Evolutionary conservation across 495 filamentous ascomycete species (phyloP), one percentile per base, ranked within the genome.

Genomic region (Podospora pseudoanserina): DNA sequence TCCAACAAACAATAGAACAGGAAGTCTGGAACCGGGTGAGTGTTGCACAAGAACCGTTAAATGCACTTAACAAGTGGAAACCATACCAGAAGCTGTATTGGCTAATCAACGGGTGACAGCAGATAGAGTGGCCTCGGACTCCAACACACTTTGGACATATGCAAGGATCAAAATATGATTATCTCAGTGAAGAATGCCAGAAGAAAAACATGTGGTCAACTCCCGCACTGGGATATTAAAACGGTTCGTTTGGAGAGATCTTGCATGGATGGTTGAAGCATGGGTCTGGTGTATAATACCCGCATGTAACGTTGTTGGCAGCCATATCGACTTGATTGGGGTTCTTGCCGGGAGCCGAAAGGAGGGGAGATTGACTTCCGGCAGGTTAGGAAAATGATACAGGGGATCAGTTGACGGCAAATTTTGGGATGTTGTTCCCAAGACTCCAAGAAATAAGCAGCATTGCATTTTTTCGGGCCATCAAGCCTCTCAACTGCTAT

Each of bases 241-340:
- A 3, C 56, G 49, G 60, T 60, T 30, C 53, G 3, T 49, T 18
- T 20, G 6, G 44, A 66, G 9, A 11, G 3, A 53, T 27, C 27
- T 66, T 28, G 64, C 19, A 20, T 32, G 55, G 20, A 44, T 39
- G 13, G 7, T 57, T 0, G 7, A 26, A 11, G 55, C 56, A 18
- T 49, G 56, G 32, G 58, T 65, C 39, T 3, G 64, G 61, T 28
- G 1, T 58, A 65, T 60, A 66, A 60, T 66, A 66, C 23, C 65
- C 56, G 65, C 49, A 60, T 60, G 65, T 57, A 60, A 58, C 54
- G 64, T 44, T 59, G 30, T 30, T 15, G 39, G 16, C 5, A 49
- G 39, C 13, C 15, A 49, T 49, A 32, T 32, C 30, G 9, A 13
- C 39, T 49, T 49, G 39, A 16, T 49, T 49, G 39, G 15, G 9